These are phyloP conservation scores for Marchantia paleacea DNA, from an alignment of 225 moss, liverwort and hornwort genomes.

Conservation along the genomic window DNA sequence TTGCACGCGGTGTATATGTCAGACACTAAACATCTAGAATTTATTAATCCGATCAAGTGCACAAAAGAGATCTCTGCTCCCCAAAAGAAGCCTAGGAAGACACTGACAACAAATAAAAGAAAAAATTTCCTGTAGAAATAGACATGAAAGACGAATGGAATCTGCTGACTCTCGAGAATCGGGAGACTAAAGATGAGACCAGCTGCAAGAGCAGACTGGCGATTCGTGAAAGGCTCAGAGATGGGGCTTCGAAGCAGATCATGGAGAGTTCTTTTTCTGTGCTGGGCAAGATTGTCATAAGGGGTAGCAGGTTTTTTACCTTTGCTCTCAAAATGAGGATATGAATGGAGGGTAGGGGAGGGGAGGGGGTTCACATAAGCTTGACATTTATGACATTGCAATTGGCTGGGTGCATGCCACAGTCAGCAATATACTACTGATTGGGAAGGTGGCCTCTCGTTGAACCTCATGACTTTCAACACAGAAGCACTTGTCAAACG, in stretches of 20 bases:
- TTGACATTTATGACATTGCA: no score
- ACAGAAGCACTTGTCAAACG: no score
- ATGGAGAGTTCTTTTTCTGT: constrained; percentile 82
- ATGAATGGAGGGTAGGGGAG: no score
- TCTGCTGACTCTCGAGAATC: neutral
- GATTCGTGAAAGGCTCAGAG: constrained; percentile 61
- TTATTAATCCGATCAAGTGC: neutral
- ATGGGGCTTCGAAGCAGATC: constrained; percentile 83
- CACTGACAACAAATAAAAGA: no score
- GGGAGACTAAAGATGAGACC: constrained; percentile 26
- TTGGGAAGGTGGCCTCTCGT: no score
- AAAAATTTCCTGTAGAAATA: neutral
- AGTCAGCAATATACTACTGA: no score
- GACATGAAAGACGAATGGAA: constrained; percentile 1
- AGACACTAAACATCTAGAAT: neutral
- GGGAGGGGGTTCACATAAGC: no score
- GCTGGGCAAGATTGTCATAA: constrained; percentile 68
- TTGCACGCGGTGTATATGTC: neutral
- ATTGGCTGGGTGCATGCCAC: no score
- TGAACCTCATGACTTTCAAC: no score
- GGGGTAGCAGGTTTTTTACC: constrained; percentile 63
- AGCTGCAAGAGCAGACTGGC: constrained; percentile 20
- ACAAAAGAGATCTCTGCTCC: neutral
- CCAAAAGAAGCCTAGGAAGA: neutral
- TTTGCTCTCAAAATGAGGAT: no score